Percentiles rank a stretch among this genome's conserved stretches.
Evolutionary conservation across 352 stramenopile genomes (phyloP).

Genomic region (Phytophthora quininea): DNA sequence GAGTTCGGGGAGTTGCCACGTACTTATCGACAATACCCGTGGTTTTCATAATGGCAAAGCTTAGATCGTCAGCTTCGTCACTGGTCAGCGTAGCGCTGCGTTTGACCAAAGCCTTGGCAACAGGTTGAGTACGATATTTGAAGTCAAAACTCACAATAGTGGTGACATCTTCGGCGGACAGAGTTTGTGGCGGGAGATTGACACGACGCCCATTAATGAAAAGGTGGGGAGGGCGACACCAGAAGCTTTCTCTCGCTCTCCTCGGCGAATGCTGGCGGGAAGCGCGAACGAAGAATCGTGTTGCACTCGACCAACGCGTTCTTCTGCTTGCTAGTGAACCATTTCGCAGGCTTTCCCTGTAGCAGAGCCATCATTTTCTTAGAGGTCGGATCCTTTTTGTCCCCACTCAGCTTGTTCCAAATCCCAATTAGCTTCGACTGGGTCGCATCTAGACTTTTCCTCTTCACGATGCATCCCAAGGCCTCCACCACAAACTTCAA

Average conservation of each 20-base stretch:
- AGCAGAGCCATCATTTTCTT: slow-evolving; percentile 30
- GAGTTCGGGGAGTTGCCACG: slow-evolving; percentile 50
- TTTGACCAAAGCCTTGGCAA: slow-evolving; percentile 78
- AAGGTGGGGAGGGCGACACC: slow-evolving; percentile 39
- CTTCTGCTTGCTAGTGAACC: slow-evolving; percentile 32
- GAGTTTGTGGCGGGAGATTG: slow-evolving; percentile 51
- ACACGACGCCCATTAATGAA: slow-evolving; percentile 80
- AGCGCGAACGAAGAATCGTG: slow-evolving; percentile 46
- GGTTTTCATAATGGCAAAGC: slow-evolving; percentile 75
- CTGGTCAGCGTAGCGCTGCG: slow-evolving; percentile 49
- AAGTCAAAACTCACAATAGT: slow-evolving; percentile 75
- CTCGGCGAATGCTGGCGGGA: slow-evolving; percentile 27
- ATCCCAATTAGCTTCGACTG: slow-evolving; percentile 59
- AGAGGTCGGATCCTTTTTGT: slow-evolving; percentile 27
- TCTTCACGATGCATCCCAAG: slow-evolving; percentile 58
- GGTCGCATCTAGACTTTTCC: slow-evolving; percentile 52
- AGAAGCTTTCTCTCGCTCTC: slow-evolving; percentile 12
- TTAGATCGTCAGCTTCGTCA: slow-evolving; percentile 62
- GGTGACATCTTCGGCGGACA: slow-evolving; percentile 66
- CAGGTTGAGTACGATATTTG: slow-evolving; percentile 69
- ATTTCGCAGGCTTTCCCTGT: slow-evolving; percentile 25
- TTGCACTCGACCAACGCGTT: slow-evolving; percentile 47
- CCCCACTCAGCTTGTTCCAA: slow-evolving; percentile 34
- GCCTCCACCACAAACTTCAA: slow-evolving; percentile 65
- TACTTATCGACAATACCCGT: slow-evolving; percentile 84